Evolutionary conservation across 306 rosid species (phyloP), one percentile per base, ranked within the genome.

Genomic region (Chamaecrista fasciculata): DNA sequence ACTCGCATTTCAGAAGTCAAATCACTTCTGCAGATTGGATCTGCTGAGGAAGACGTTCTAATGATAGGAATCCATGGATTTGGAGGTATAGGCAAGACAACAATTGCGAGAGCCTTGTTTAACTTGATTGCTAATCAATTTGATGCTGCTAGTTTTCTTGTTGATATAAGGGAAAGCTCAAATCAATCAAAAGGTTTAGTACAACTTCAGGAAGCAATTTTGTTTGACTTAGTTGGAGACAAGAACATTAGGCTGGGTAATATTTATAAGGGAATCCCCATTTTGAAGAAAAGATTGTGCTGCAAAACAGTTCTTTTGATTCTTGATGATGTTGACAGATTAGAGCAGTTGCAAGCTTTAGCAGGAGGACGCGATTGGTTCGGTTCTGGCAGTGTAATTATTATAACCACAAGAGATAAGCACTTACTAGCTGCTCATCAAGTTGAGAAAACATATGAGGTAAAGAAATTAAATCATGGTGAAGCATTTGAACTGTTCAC

Each of bases 301-400:
- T 20, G 20, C 60, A 72, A 78, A 23, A 78, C 31, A 52, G 65
- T 67, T 42, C 82, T 78, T 42, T 10, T 78, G 44, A 40, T 60
- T 51, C 78, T 78, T 72, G 82, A 78, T 73, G 78, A 78, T 72
- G 66, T 82, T 40, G 80, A 74, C 60, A 70, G 24, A n/a, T 12
- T 78, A 60, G 75, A 74, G 37, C 83, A 82, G 56, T 33, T 82
- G 4, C 72, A 74, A 60, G 72, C 80, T 12, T 55, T 82, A 14
- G 86, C 82, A 6, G 78, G 83, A 42, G 71, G 72, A 5, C 72
- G 60, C 0, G 76, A 78, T 74, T 82, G 83, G 86, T 82, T 82
- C 21, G 86, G 83, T 52, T 11, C 4, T 6, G 85, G 82, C 23
- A 81, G 85, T 49, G 63, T 39, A 9, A 58, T 81, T 36, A 59